Evolutionary conservation across 352 stramenopile species (phyloP).

Genomic region (Peronospora belbahrii): DNA sequence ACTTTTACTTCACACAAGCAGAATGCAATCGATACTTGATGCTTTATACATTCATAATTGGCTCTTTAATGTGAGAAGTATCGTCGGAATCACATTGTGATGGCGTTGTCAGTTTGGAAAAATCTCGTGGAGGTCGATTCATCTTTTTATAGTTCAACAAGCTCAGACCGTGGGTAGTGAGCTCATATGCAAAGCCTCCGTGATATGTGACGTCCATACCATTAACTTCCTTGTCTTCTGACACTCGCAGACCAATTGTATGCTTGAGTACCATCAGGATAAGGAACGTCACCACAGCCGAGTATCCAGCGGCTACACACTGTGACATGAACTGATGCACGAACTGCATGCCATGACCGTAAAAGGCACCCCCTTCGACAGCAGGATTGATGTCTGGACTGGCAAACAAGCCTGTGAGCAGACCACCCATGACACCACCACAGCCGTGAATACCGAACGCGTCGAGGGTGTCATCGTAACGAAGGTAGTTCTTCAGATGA

Average conservation of each 20-base stretch:
- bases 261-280: slow-evolving; percentile 59
- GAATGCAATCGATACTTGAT: too few relatives aligned
- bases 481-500: slow-evolving; percentile 49
- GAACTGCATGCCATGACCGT: slow-evolving; percentile 36
- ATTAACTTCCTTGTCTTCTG: slow-evolving; percentile 65
- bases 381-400: slow-evolving; percentile 38
- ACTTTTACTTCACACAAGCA: too few relatives aligned
- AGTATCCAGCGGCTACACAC: slow-evolving; percentile 52
- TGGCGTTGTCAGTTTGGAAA: background rate
- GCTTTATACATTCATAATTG: background rate
- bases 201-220: slow-evolving; percentile 68
- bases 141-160: background rate
- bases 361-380: slow-evolving; percentile 44
- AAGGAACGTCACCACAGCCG: slow-evolving; percentile 52
- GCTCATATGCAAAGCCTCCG: background rate
- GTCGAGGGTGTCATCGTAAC: slow-evolving; percentile 75
- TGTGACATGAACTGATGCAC: slow-evolving; percentile 46
- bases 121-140: background rate
- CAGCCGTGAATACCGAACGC: slow-evolving; percentile 68
- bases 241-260: slow-evolving; percentile 56
- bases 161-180: background rate
- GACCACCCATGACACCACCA: slow-evolving; percentile 53
- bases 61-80: background rate
- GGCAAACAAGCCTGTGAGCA: slow-evolving; percentile 65
- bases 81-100: background rate